Percentiles rank a stretch among this genome's conserved stretches.
These are phyloP conservation scores for Cnidoscolus chayamansa DNA, from an alignment of 441 rosid species.

Conservation along the genomic window DNA sequence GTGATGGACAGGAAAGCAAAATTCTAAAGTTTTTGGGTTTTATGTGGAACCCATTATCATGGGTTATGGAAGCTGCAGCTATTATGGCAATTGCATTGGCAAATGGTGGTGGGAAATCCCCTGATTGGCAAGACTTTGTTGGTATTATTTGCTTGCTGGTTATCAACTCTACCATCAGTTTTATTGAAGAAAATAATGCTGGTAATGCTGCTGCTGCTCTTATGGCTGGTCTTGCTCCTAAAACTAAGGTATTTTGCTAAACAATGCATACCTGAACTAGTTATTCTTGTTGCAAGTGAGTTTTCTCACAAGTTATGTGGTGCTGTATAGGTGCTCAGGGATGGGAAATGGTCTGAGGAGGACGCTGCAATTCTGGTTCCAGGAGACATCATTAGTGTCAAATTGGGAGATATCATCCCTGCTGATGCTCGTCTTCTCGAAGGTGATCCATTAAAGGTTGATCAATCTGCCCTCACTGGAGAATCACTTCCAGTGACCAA, in stretches of 20 bases:
- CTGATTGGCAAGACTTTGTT: constrained; percentile 93
- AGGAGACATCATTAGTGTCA: constrained; percentile 64
- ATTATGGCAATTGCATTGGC: constrained; percentile 92
- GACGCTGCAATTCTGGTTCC: constrained; percentile 91
- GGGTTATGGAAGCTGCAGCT: constrained; percentile 98
- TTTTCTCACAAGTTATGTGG: not conserved
- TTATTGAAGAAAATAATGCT: constrained; percentile 90
- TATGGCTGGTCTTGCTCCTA: constrained; percentile 96
- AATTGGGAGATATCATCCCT: constrained; percentile 60
- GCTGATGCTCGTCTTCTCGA: constrained; percentile 74
- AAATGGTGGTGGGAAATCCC: constrained; percentile 73
- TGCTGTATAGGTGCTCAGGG: constrained; percentile 61
- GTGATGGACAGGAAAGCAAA: constrained; percentile 68
- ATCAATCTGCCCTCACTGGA: constrained; percentile 65
- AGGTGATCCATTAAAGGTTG: constrained; percentile 65
- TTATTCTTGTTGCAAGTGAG: not conserved
- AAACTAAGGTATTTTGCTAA: constrained; percentile 60
- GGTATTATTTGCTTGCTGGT: constrained; percentile 77
- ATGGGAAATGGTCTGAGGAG: constrained; percentile 77
- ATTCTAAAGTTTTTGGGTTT: constrained; percentile 87
- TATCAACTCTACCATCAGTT: constrained; percentile 89
- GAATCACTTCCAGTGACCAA: constrained; percentile 63
- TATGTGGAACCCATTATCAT: constrained; percentile 95
- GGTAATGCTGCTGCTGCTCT: constrained; percentile 98
- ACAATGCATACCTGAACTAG: not conserved